These are phyloP conservation scores for Tuber melanosporum DNA, from an alignment of 495 filamentous ascomycete genomes.

Conservation along the genomic window DNA sequence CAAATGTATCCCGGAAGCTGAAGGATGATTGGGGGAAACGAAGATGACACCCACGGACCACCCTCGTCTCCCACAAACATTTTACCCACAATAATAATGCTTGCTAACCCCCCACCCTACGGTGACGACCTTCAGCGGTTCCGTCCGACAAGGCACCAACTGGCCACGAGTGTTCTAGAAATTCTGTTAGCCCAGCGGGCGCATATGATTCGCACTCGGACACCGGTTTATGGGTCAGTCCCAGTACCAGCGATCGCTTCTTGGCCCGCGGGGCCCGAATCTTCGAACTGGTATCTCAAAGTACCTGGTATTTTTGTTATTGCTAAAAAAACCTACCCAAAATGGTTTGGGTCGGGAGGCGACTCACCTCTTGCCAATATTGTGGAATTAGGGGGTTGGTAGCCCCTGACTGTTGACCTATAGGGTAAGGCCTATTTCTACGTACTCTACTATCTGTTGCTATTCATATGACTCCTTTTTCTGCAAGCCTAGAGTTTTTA, in stretches of 20 bases:
- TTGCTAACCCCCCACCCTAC: background rate
- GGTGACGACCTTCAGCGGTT: background rate
- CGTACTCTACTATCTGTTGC: slow-evolving; percentile 2
- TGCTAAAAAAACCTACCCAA: background rate
- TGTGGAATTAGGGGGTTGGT: background rate
- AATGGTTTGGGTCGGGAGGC: background rate
- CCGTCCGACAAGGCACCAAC: background rate
- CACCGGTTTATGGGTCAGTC: background rate
- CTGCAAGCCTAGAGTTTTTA: slow-evolving; percentile 26
- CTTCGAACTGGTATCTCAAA: background rate
- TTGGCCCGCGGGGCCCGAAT: background rate
- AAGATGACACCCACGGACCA: background rate
- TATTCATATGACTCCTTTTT: slow-evolving; percentile 24
- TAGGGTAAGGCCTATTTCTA: slow-evolving; percentile 15
- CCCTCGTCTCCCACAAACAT: background rate
- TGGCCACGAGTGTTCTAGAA: slow-evolving; percentile 1
- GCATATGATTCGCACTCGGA: background rate
- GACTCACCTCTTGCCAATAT: slow-evolving; percentile 1
- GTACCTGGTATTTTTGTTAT: background rate
- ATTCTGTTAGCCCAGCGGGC: background rate
- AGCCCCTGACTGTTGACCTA: slow-evolving; percentile 13
- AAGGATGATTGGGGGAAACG: background rate
- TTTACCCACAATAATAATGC: background rate
- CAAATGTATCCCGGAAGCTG: background rate
- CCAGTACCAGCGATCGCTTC: background rate